Conservation (phyloP, 148 eudicot species). For the Fagopyrum tataricum region DNA sequence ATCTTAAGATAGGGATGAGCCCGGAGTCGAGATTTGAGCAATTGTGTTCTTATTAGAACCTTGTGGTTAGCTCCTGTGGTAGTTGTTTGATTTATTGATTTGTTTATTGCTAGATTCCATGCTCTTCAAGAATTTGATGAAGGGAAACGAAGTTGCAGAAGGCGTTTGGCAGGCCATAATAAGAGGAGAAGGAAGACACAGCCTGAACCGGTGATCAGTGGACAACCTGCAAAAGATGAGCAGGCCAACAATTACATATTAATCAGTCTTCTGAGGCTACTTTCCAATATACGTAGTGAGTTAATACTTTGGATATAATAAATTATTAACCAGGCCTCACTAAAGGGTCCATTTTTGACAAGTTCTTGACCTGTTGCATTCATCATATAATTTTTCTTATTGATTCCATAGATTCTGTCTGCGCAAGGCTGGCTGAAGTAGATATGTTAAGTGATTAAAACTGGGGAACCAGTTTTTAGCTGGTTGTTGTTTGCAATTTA, state of each 20-base stretch:
- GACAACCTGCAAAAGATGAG: constrained; percentile 15
- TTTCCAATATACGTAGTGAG: constrained; percentile 13
- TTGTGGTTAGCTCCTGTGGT: background rate
- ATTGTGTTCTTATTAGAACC: background rate
- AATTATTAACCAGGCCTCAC: background rate
- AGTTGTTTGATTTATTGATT: background rate
- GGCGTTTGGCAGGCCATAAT: constrained; percentile 94
- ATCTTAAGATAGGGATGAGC: background rate
- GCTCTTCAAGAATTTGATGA: constrained; percentile 89
- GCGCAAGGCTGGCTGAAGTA: background rate
- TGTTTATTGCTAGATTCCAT: constrained; percentile 63
- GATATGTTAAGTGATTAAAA: background rate
- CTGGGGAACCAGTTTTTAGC: background rate
- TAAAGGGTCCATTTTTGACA: background rate
- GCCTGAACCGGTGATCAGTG: constrained; percentile 51
- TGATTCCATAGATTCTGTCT: background rate
- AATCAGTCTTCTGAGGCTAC: constrained; percentile 11
- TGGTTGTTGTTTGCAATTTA: background rate
- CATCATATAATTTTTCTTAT: background rate
- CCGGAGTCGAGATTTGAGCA: background rate
- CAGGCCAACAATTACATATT: constrained; percentile 14
- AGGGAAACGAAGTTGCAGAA: constrained; percentile 94
- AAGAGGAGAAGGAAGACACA: constrained; percentile 89
- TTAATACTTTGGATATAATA: background rate
- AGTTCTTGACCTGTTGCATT: background rate